Evolutionary conservation across 106 monocot species (phyloP), one percentile per base, ranked within the genome.

Genomic region (Acorus gramineus): DNA sequence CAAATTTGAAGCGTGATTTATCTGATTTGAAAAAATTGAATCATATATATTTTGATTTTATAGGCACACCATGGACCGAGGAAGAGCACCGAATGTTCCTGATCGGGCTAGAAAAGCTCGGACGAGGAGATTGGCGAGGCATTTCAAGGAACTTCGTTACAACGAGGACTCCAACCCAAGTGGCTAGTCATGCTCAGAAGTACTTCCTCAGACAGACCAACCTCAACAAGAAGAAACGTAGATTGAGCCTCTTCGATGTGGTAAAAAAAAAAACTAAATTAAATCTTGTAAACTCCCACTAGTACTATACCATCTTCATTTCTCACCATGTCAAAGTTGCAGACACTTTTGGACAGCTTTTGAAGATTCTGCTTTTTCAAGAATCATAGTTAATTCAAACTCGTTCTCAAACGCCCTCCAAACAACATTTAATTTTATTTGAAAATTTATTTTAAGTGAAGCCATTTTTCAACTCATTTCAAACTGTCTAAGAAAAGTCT

Each of bases 161-260:
- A 6, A 61, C 79, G 52, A 74, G 79, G 42, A 79, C 78, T 9
- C 78, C 78, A 13, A 73, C 78, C 2, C 78, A 79, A 73, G 78
- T 79, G 14, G 78, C 78, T 12, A 79, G 78, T 56, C 78, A 79
- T 69, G 78, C 78, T 54, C 78, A 79, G 57, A 79, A 79, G 50
- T 74, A 79, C 8, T 79, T 79, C 42, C 69, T 79, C 14, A 69
- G 79, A 42, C 73, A 77, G 52, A 74, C 59, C 67, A 70, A 45
- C 74, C 42, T 73, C 42, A 76, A 53, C 59, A 79, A 74, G 44
- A 73, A 55, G 60, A 69, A 61, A 49, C 70, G 71, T 9, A 65
- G 77, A 8, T 70, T 66, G 8, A 77, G 77, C 65, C 77, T 77
- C 8, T 71, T 77, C 60, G 77, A 77, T 66, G 66, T 55, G 65